Base-by-base conservation (phyloP, 371 early-diverging fungal species). In the Coemansia sp. region DNA sequence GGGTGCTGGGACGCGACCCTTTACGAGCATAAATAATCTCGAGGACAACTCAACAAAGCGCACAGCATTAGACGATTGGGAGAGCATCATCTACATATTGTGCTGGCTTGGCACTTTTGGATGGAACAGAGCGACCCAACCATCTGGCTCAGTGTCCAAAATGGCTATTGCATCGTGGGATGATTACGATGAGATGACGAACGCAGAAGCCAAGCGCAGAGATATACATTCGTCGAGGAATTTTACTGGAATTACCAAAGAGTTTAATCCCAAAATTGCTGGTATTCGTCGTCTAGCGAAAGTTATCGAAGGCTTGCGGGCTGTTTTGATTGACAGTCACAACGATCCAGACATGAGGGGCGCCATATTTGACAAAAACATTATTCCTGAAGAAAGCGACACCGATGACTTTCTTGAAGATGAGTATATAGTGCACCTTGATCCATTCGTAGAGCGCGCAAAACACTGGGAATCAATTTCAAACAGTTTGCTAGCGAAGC, bases 1-100 rank as follows among this genome's bases (percentile, higher is more conserved):
- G 29, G 39, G 65, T 29, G 1, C 29, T 8, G 29, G 29, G 29
- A 29, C 9, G 9, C 8, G 6, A 32, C 32, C 32, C 2, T 32
- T 32, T 32, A 32, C 1, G 8, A 32, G 32, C 9, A 1, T 32
- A 6, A 32, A 32, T 6, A 32, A 32, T 1, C 32, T 32, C 0
- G 32, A 32, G 1, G 32, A 1, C 32, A 1, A 32, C 0, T 2
- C 1, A 8, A 32, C 32, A 32, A 32, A 32, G 32, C 32, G 32
- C 28, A 65, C 73, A 3, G 29, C 19, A 0, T 62, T 69, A 0
- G 70, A 73, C 19, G 68, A 72, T 44, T 72, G 72, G 67, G 72
- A 72, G 56, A 52, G 63, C 1, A 21, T 63, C 4, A 17, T 71
- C 5, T 71, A 66, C 23, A 11, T 70, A 1, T 11, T 70, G 11